Base-by-base conservation (phyloP, 441 rosid species). In the Manihot esculenta region DNA sequence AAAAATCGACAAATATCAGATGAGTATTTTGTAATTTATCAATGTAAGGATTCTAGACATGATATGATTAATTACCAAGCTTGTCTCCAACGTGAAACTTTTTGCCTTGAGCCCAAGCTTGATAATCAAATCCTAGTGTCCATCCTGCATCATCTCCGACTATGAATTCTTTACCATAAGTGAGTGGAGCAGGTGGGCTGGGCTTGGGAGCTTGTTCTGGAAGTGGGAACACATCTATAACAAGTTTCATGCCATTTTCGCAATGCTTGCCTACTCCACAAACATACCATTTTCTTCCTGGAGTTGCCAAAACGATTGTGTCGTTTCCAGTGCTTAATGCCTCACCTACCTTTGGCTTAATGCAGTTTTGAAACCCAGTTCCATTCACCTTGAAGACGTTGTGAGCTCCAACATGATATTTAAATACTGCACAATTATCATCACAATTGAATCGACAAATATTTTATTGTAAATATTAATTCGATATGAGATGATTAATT, bases 201-300 rank as follows among this genome's bases (percentile, higher is more conserved):
- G 74, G 78, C 67, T 0, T 2, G 64, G 78, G 69, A 1, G 65
- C 60, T 0, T 68, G 61, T 27, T 6, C 50, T 1, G 53, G 3
- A 38, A 38, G 47, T 51, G 70, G 70, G 2, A 67, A 41, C 14
- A 67, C 61, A 20, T 7, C 38, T n/a, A 67, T 53, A 7, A 17
- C 23, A 0, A 60, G 27, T 60, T 70, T 70, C 66, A 70, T 70
- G 7, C 67, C 67, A 44, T 15, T 10, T 3, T 63, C 67, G 5
- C 67, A 63, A 68, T 84, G 87, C 4, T n/a, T 15, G 0, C 68
- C 64, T 1, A 84, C 68, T 15, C 88, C 85, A 68, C 85, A 70
- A 5, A 81, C 78, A 49, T 81, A 84, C 84, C 87, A 72, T 56
- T 85, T 81, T 14, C 57, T 67, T 9, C 86, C 84, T 0, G 79